Evolutionary conservation across 2,329 filamentous ascomycete species (phyloP).

Genomic region (Anthostomella pinea): DNA sequence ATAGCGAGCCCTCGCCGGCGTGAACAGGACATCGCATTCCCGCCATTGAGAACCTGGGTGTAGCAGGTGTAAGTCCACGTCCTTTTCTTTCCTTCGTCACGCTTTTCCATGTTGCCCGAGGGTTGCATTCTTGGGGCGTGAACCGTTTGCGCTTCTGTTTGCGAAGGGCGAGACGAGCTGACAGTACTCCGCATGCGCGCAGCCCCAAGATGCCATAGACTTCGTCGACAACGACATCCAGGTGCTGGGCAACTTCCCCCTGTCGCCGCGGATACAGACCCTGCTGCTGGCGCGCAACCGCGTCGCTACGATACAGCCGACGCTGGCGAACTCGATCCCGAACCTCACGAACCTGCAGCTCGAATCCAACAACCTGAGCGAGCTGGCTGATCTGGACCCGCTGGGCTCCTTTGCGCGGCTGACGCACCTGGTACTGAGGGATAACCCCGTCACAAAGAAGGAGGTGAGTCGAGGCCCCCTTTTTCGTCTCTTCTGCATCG

Average conservation of each 20-base stretch:
- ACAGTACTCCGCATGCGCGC: slow-evolving; percentile 8
- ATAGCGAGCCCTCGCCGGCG: slow-evolving; percentile 62
- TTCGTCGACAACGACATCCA: slow-evolving; percentile 98
- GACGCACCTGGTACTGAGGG: slow-evolving; percentile 76
- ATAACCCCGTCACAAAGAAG: slow-evolving; percentile 89
- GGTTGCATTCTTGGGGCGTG: too few relatives aligned
- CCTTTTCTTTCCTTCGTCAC: slow-evolving; percentile 7
- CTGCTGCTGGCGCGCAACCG: slow-evolving; percentile 89
- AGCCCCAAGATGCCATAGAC: slow-evolving; percentile 97
- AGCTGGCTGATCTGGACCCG: slow-evolving; percentile 86
- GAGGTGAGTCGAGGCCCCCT: slow-evolving; percentile 63
- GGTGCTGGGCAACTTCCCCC: slow-evolving; percentile 84
- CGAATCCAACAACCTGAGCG: slow-evolving; percentile 75
- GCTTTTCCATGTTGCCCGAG: too few relatives aligned
- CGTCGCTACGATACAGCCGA: slow-evolving; percentile 74
- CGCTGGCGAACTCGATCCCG: slow-evolving; percentile 71
- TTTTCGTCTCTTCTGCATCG: neutral
- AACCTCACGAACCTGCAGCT: slow-evolving; percentile 80
- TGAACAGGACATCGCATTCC: slow-evolving; percentile 95
- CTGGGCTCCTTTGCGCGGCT: slow-evolving; percentile 66
- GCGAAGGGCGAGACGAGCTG: too few relatives aligned
- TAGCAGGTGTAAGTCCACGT: slow-evolving; percentile 65
- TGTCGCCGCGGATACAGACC: slow-evolving; percentile 82
- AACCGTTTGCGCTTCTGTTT: too few relatives aligned
- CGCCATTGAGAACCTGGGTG: slow-evolving; percentile 94